These are phyloP conservation scores for Beta corolliflora DNA, from an alignment of 179 eudicot species.

Conservation along the genomic window DNA sequence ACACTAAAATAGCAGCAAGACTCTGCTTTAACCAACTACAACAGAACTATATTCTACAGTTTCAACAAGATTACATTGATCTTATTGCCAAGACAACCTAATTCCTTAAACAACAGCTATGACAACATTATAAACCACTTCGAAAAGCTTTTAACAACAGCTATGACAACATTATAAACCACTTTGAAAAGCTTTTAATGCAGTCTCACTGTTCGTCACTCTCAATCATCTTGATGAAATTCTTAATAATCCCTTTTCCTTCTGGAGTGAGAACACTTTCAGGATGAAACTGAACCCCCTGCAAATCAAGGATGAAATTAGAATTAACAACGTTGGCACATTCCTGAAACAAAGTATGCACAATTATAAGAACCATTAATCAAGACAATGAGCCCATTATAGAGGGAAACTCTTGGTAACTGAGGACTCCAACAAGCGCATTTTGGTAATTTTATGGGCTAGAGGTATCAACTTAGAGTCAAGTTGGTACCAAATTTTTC, in stretches of 20 bases:
- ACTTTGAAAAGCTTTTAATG: background rate
- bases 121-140: background rate
- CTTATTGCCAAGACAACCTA: conserved; percentile 11
- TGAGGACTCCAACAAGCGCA: background rate
- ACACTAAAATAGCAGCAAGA: background rate
- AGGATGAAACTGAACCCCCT: conserved; percentile 99
- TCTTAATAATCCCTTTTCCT: conserved; percentile 76
- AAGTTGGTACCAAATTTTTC: too few relatives aligned
- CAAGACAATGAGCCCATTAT: background rate
- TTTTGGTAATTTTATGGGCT: too few relatives aligned
- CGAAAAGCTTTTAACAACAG: background rate
- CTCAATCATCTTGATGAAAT: conserved; percentile 74
- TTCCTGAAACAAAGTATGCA: background rate
- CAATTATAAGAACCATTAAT: background rate
- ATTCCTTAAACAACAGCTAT: background rate
- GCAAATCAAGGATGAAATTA: conserved; percentile 24
- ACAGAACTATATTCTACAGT: background rate
- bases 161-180: background rate
- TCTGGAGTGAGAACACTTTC: conserved; percentile 94
- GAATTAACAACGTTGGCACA: background rate
- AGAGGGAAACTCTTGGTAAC: background rate
- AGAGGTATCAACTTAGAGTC: too few relatives aligned
- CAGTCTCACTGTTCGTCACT: conserved; percentile 1
- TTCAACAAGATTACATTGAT: conserved; percentile 8
- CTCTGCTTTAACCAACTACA: background rate